phyloP scores from a whole-genome alignment of 257 asterid genomes.

The Lavandula angustifolia region DNA sequence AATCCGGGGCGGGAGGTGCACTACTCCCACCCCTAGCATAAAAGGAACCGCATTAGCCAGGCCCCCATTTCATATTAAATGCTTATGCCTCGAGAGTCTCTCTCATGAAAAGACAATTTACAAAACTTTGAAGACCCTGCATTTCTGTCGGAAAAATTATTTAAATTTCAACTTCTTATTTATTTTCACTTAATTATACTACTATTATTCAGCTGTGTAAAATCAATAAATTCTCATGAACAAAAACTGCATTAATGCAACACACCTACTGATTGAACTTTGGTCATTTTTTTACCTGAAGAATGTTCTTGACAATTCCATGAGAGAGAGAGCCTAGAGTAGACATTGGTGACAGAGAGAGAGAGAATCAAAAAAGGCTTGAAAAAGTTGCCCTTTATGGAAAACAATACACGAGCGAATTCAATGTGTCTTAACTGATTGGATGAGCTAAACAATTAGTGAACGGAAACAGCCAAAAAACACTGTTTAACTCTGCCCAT shows the following conservation, averaged over 20 bases:
- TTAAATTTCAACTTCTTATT: too few relatives aligned
- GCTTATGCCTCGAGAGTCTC: not conserved
- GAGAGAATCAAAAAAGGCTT: not conserved
- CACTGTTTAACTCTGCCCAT: slow-evolving; percentile 56
- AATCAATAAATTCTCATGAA: not conserved
- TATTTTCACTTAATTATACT: too few relatives aligned
- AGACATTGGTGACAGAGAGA: too few relatives aligned
- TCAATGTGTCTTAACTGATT: not conserved
- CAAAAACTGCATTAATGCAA: slow-evolving; percentile 15
- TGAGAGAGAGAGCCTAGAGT: not conserved
- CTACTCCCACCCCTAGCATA: too few relatives aligned
- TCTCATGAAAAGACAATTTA: too few relatives aligned
- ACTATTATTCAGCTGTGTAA: not conserved
- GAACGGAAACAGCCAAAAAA: slow-evolving; percentile 45
- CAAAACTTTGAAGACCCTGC: not conserved
- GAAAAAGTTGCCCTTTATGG: not conserved
- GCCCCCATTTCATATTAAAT: slow-evolving; percentile 17
- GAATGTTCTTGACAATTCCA: slow-evolving; percentile 18
- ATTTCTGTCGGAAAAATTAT: not conserved
- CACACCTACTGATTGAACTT: slow-evolving; percentile 29
- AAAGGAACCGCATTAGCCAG: not conserved
- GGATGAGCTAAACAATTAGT: not conserved
- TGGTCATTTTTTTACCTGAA: slow-evolving; percentile 1
- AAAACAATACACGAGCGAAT: too few relatives aligned
- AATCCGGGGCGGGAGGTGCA: too few relatives aligned